Evolutionary conservation across 225 moss, liverwort and hornwort genomes (phyloP).

Genomic region (Sphagnum tenellum): DNA sequence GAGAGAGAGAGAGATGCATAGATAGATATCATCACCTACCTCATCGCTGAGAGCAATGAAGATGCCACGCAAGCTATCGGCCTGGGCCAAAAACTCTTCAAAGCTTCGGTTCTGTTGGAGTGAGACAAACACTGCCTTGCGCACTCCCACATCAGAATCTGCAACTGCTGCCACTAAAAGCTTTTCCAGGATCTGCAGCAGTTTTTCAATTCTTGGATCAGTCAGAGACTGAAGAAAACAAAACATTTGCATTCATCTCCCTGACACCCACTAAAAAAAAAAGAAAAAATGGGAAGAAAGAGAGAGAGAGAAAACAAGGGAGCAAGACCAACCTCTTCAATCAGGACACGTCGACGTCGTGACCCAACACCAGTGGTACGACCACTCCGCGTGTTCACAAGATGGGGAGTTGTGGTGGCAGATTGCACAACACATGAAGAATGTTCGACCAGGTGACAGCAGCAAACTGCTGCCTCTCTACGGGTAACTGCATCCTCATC

Average conservation of each 20-base stretch:
- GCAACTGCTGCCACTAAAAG: slow-evolving; percentile 87
- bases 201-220: no score
- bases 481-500: slow-evolving; percentile 90
- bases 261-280: background rate
- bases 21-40: slow-evolving; percentile 27
- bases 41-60: slow-evolving; percentile 98
- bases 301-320: background rate
- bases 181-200: slow-evolving; percentile 73
- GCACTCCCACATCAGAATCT: slow-evolving; percentile 77
- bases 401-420: slow-evolving; percentile 45
- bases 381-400: slow-evolving; percentile 78
- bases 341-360: slow-evolving; percentile 79
- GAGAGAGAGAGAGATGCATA: no score
- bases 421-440: slow-evolving; percentile 55
- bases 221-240: no score
- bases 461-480: slow-evolving; percentile 85
- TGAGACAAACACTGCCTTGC: slow-evolving; percentile 71
- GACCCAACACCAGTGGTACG: slow-evolving; percentile 80
- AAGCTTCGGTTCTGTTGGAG: slow-evolving; percentile 67
- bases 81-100: slow-evolving; percentile 90
- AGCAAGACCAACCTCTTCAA: slow-evolving; percentile 64
- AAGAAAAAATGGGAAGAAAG: background rate
- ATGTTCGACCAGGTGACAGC: slow-evolving; percentile 92
- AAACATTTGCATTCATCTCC: no score
- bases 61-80: slow-evolving; percentile 92